Evolutionary conservation across 495 filamentous ascomycete genomes (phyloP).

Genomic region (Bombardia bombarda): DNA sequence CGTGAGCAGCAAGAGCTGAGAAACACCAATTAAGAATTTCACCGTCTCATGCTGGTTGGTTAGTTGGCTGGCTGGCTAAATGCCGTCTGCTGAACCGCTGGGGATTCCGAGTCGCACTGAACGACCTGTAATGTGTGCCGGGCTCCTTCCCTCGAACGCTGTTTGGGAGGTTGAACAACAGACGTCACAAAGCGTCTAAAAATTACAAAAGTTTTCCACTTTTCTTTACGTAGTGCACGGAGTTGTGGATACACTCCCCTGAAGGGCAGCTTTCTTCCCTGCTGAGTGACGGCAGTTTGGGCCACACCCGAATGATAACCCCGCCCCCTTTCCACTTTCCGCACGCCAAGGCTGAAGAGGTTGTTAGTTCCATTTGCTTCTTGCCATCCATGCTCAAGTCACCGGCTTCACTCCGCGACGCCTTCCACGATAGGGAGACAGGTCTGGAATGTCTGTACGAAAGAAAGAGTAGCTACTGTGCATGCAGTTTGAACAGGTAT

Average conservation of each 20-base stretch:
- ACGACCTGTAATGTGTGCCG: no score
- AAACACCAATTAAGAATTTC: no score
- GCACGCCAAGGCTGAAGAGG: not conserved
- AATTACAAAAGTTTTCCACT: not conserved
- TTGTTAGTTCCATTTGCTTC: slow-evolving; percentile 1
- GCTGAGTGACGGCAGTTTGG: slow-evolving; percentile 9
- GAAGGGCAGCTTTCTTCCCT: not conserved
- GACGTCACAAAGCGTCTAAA: slow-evolving; percentile 13
- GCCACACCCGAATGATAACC: slow-evolving; percentile 5
- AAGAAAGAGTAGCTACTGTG: no score
- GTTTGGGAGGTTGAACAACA: slow-evolving; percentile 7
- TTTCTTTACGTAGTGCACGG: no score
- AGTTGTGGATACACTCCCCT: no score
- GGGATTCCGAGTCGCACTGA: no score
- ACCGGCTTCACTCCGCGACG: not conserved
- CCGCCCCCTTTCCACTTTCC: slow-evolving; percentile 1
- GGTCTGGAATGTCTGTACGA: not conserved
- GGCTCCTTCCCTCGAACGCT: no score
- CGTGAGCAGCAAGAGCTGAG: not conserved
- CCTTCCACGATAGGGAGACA: not conserved
- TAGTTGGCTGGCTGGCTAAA: no score
- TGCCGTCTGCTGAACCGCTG: no score
- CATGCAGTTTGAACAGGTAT: no score
- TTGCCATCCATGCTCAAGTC: not conserved
- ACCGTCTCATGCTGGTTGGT: no score